Evolutionary conservation across 306 rosid genomes (phyloP), one percentile per base, ranked within the genome.

Genomic region (Sechiopsis laciniata): DNA sequence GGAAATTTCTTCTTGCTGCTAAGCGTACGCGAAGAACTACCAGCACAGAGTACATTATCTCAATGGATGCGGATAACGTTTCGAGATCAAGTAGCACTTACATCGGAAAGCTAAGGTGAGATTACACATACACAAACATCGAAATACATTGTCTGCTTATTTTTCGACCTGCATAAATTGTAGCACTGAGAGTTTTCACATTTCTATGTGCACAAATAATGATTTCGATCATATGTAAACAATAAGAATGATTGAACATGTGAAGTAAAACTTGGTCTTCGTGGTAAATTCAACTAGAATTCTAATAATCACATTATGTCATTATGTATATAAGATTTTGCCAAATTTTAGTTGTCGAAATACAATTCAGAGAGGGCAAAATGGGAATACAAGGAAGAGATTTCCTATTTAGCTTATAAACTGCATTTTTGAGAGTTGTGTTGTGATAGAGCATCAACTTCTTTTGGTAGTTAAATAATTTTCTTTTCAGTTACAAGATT

Each of bases 1-100:
- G 97, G 35, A 94, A 94, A 77, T 89, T 91, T 80, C 99, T 94
- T 78, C 99, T 94, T 63, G 90, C 99, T 72, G 97, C 97, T 0
- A 94, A 89, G 79, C 88, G 88, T 69, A 85, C 78, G 2, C 72
- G 97, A 78, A 96, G 87, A 70, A 89, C 97, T 70, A 94, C 96
- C 53, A 88, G 83, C 80, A 91, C 97, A 2, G 99, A 91, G 79
- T 91, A 91, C 75, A 81, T 89, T 71, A 91, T 94, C 79, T 94
- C 99, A 66, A 74, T 89, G 21, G 92, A 91, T 74, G 76, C 61
- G 0, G 83, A 86, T 26, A 86, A 85, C 78, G 88, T 94, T 13
- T 89, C 97, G 37, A 89, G 87, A 83, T 93, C 96, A 69, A 88
- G 96, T 78, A 84, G 87, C 84, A 82, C 91, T 59, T 94, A 89